phyloP scores from a whole-genome alignment of 2,329 filamentous ascomycete species.

The Penicillium sp. region DNA sequence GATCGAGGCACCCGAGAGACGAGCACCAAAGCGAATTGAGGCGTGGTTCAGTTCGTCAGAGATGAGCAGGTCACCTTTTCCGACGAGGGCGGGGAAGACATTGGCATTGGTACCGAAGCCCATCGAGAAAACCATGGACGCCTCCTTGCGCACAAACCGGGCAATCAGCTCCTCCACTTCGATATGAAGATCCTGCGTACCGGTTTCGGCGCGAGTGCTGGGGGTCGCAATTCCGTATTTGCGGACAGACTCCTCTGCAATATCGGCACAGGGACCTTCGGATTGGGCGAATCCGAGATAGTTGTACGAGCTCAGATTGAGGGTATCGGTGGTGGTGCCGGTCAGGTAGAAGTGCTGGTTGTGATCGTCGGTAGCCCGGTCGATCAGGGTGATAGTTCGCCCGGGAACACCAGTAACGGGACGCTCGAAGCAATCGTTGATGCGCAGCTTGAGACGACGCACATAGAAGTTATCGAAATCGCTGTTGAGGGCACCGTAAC shows the following conservation, averaged over 20 bases:
- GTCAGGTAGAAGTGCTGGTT: conserved; percentile 89
- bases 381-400: conserved; percentile 88
- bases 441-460: conserved; percentile 85
- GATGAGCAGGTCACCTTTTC: conserved; percentile 91
- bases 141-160: conserved; percentile 89
- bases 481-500: conserved; percentile 93
- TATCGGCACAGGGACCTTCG: conserved; percentile 92
- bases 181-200: conserved; percentile 82
- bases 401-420: conserved; percentile 93
- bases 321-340: conserved; percentile 87
- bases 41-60: conserved; percentile 98
- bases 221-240: conserved; percentile 83
- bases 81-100: conserved; percentile 87
- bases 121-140: conserved; percentile 98
- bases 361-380: conserved; percentile 87
- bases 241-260: conserved; percentile 81
- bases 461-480: conserved; percentile 99
- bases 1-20: conserved; percentile 93
- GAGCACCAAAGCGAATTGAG: conserved; percentile 92
- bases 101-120: conserved; percentile 95
- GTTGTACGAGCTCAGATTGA: conserved; percentile 99
- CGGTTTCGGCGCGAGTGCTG: conserved; percentile 80
- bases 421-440: conserved; percentile 95
- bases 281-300: conserved; percentile 98
- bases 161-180: conserved; percentile 92